These are phyloP conservation scores for Chlorella sp. DNA, from an alignment of 139 green algal genomes.

Conservation along the genomic window DNA sequence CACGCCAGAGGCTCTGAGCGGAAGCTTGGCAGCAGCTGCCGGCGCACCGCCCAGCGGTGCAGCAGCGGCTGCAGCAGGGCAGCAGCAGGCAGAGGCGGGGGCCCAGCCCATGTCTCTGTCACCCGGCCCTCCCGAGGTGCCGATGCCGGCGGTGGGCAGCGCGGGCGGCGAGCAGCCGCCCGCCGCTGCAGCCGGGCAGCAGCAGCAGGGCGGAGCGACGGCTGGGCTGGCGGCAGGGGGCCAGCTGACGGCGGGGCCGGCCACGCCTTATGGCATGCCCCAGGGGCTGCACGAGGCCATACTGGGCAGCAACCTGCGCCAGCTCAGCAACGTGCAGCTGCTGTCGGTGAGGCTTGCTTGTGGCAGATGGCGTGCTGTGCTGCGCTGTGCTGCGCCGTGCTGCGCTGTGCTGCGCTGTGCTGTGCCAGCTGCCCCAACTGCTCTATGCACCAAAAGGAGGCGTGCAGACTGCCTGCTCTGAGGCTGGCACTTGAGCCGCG, in stretches of 20 bases:
- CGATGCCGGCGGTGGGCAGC: background rate
- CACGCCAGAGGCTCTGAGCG: background rate
- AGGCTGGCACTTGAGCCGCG: too few relatives aligned
- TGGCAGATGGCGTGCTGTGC: background rate
- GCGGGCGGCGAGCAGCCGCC: background rate
- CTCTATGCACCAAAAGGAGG: too few relatives aligned
- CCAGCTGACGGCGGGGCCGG: background rate
- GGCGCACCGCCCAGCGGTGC: background rate
- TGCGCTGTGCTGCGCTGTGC: too few relatives aligned
- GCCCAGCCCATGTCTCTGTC: constrained; percentile 10
- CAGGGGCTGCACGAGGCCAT: constrained; percentile 44
- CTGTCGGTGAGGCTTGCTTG: constrained; percentile 28
- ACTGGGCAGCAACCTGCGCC: constrained; percentile 45
- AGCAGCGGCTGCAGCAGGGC: background rate
- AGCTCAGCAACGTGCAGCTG: constrained; percentile 40
- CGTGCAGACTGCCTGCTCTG: too few relatives aligned
- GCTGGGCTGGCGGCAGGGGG: background rate
- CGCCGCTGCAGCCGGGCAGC: background rate
- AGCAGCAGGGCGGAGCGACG: constrained; percentile 1
- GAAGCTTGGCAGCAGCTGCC: background rate
- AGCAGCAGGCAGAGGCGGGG: background rate
- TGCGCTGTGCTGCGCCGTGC: background rate
- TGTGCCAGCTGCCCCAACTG: background rate
- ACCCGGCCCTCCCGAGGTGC: background rate
- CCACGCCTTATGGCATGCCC: constrained; percentile 50